Evolutionary conservation across 345 rosid species (phyloP), one percentile per base, ranked within the genome.

Genomic region (Eucalyptus curtisii): DNA sequence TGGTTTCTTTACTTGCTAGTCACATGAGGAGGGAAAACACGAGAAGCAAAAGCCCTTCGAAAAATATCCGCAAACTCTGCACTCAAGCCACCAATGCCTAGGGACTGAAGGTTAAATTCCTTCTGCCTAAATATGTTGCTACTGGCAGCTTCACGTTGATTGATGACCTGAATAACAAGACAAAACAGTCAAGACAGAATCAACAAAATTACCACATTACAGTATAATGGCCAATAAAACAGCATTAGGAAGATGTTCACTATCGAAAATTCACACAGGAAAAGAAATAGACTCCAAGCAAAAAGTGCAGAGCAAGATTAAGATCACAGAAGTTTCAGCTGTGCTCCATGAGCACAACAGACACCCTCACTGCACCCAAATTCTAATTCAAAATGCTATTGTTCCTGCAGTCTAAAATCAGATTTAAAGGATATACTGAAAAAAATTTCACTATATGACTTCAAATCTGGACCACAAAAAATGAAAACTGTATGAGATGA

Each of bases 61-160:
- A 98, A 98, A 92, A 97, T 97, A 93, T 98, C 99, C 12, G 98
- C 96, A 93, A 98, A 98, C 92, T 98, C 99, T n/a, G 96, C 98
- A 92, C 99, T 94, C 90, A 98, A 91, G 88, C 99, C 99, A 93
- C 99, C 99, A 90, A 98, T 98, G 90, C 99, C 99, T 88, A 96
- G 91, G 25, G 99, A 93, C 93, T 95, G 93, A 86, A 96, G 99
- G 94, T 98, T 95, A 88, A 98, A 98, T 89, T 96, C 99, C 94
- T 98, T 97, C 13, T 96, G 99, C 92, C 91, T 97, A 88, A 98
- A 98, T 89, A 98, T 95, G 89, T 92, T 98, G 91, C 99, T 97
- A 90, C 97, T 96, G 88, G 99, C 97, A 94, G 98, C 98, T 93
- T 97, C 99, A 81, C 99, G 99, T 90, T 97, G 99, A 91, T 98